Base-by-base conservation (phyloP, 257 asterid species). In the Ballota nigra region DNA sequence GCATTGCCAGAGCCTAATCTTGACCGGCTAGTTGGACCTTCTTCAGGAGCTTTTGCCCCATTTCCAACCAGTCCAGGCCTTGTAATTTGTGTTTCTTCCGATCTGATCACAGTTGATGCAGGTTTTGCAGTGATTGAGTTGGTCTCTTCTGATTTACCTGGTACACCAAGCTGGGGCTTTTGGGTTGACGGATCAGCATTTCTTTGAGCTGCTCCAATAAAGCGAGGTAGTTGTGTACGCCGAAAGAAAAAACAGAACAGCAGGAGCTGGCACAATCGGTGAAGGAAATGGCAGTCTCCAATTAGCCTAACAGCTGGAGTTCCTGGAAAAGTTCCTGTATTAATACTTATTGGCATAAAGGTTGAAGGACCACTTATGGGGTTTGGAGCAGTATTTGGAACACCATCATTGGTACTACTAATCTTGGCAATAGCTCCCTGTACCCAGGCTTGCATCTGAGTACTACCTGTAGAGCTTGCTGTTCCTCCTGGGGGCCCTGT, bases 361-460 rank as follows among this genome's bases (percentile, higher is more conserved):
- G 95, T 78, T 38, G 98, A 72, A 70, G 93, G 97, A 60, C 99
- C 98, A 67, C 83, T 92, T 47, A 92, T 86, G 68, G 97, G 90
- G 80, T 76, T 89, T 63, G 98, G 95, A 77, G 95, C 88, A 65
- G 99, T 72, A 84, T 53, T 89, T 8, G 99, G 98, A 66, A 77
- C 91, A 45, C 91, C 89, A 58, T 95, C 99, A 23, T 89, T 82
- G 49, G 93, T 88, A 73, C 90, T 85, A 77, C 97, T 89, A 68
- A 95, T 92, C 87, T 92, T 95, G 57, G 99, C 98, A 83, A 95
- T 86, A 72, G 98, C 99, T 77, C 99, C 99, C 82, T 95, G 98
- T 67, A 92, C 97, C 98, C 99, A 95, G 52, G 97, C 97, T 75
- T 95, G 96, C 87, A 92, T 83, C 84, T 89, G 97, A 70, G 92